Base-by-base conservation (phyloP, 352 stramenopile species). In the Pythium oligandrum region DNA sequence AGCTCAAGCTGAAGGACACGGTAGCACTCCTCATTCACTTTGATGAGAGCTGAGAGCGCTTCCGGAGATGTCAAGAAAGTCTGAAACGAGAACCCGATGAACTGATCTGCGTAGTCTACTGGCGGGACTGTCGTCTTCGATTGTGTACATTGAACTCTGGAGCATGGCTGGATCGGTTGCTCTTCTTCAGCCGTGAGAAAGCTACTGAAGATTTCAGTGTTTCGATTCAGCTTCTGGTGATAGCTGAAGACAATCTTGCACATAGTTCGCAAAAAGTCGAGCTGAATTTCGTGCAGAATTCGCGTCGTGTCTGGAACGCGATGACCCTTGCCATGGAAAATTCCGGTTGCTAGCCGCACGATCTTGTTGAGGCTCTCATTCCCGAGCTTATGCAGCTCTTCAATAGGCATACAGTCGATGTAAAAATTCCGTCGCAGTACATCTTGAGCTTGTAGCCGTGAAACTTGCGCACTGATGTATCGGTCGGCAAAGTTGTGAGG, bases 181-280 rank as follows among this genome's bases (percentile, higher is more conserved):
- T 84, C 73, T 46, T 92, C 77, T 33, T 86, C 71, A 9, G 46
- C 53, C 0, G 57, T 59, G 0, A 92, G 60, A 40, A 92, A 78
- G 0, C 71, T 71, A 44, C 52, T 31, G 40, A 92, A 92, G 1
- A 92, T 65, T 40, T 88, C 74, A 4, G 53, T 34, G 47, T 90
- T 90, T 30, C 78, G 68, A 0, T 67, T 55, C 1, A 61, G 40
- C 49, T 73, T 55, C 37, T 90, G 77, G 39, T 94, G 81, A 33
- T 68, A 84, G n/a, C 91, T 78, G 34, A 97, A 90, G 3, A 97
- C 72, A 35, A 97, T 90, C 51, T 82, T 83, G 69, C 95, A 96
- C 86, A 98, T 97, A 6, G 88, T 88, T 8, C 93, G 83, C 40
- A 96, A 61, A 62, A 95, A 98, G 49, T 96, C 89, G 0, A 96